Conservation (phyloP, 1,284 basidiomycete species). For the Porphyrellus sp. region DNA sequence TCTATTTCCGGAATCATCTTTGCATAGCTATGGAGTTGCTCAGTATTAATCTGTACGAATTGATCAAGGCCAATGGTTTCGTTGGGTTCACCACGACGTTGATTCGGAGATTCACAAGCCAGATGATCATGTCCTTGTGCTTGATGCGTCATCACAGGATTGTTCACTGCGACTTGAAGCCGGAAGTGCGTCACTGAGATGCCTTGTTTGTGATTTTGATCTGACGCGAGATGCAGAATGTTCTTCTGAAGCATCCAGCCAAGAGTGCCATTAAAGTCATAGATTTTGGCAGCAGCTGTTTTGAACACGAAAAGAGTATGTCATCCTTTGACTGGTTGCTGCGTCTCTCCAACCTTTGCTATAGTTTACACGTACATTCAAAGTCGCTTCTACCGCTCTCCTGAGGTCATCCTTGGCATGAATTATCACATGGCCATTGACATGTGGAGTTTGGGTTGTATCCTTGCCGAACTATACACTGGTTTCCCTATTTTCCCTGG, state of each 20-base stretch:
- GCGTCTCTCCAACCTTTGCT: slow-evolving; percentile 17
- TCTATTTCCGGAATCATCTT: slow-evolving; percentile 96
- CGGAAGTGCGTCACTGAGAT: slow-evolving; percentile 63
- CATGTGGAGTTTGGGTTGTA: slow-evolving; percentile 98
- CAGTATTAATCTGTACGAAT: slow-evolving; percentile 98
- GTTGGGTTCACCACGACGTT: slow-evolving; percentile 93
- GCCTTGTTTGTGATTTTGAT: neutral
- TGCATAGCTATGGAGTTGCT: slow-evolving; percentile 98
- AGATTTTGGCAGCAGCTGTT: slow-evolving; percentile 98
- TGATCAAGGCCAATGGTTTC: slow-evolving; percentile 99
- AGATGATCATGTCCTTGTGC: slow-evolving; percentile 89
- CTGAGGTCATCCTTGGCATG: slow-evolving; percentile 90
- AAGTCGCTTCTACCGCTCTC: slow-evolving; percentile 95
- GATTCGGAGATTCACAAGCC: slow-evolving; percentile 94
- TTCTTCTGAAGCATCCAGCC: slow-evolving; percentile 89
- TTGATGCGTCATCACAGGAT: slow-evolving; percentile 96
- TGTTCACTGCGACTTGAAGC: slow-evolving; percentile 99
- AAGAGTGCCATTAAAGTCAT: slow-evolving; percentile 98
- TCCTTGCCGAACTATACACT: slow-evolving; percentile 96
- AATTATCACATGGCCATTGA: slow-evolving; percentile 95
- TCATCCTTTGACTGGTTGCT: slow-evolving; percentile 10
- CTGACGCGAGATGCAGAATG: slow-evolving; percentile 61
- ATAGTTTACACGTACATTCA: slow-evolving; percentile 97
- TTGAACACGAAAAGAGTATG: slow-evolving; percentile 97
- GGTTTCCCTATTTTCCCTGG: slow-evolving; percentile 99